These are phyloP conservation scores for Vitis hybrid DNA, from an alignment of 177 flowering plant species.

Conservation along the genomic window DNA sequence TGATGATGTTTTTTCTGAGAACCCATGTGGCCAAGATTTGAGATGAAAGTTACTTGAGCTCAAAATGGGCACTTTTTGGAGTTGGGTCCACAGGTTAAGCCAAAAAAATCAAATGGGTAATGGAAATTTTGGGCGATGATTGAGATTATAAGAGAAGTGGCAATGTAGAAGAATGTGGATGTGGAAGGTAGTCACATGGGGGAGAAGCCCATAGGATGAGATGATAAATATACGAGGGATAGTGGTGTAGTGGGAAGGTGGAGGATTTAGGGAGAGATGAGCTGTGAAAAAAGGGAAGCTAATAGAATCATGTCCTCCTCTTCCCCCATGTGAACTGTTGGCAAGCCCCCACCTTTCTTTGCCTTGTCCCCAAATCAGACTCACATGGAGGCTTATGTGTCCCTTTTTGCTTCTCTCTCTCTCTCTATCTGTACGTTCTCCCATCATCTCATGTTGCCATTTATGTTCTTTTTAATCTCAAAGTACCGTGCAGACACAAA, in stretches of 20 bases:
- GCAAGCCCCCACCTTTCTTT: slow-evolving; percentile 36
- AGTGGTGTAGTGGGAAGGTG: slow-evolving; percentile 9
- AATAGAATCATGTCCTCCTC: slow-evolving; percentile 22
- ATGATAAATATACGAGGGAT: background rate
- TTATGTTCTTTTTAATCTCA: slow-evolving; percentile 5
- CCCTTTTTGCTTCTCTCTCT: slow-evolving; percentile 11
- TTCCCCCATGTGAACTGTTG: slow-evolving; percentile 43
- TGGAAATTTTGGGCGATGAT: no score
- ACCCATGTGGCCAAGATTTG: no score
- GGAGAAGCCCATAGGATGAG: background rate
- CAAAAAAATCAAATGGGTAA: no score
- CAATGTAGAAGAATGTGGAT: background rate
- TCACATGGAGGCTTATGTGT: slow-evolving; percentile 37
- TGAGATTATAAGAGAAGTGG: background rate
- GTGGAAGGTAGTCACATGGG: background rate
- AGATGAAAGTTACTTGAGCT: no score
- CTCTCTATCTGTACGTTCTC: background rate
- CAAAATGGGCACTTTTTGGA: no score
- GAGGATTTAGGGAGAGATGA: slow-evolving; percentile 14
- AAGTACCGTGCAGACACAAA: slow-evolving; percentile 12
- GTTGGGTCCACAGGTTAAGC: no score
- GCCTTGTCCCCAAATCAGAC: slow-evolving; percentile 44
- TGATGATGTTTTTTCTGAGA: no score
- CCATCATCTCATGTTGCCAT: slow-evolving; percentile 15
- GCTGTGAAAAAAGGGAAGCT: slow-evolving; percentile 21